Percentiles rank a stretch among this genome's conserved stretches.
These are phyloP conservation scores for Bryopsis sp. DNA, from an alignment of 139 green algal genomes.

Conservation along the genomic window DNA sequence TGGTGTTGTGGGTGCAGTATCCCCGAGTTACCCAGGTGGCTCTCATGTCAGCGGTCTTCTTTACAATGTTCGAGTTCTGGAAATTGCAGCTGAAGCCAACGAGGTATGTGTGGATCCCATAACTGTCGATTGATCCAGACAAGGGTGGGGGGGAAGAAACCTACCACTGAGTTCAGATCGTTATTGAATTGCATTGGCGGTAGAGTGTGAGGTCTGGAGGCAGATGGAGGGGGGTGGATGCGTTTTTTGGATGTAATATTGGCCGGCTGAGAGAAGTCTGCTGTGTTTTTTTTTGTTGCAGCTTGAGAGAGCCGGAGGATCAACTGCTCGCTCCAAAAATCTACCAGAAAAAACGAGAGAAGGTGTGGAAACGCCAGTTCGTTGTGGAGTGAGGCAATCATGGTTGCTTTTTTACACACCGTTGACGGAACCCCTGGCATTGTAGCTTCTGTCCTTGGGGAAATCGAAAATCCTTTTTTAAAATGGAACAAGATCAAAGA, in stretches of 20 bases:
- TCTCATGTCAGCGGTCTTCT: conserved; percentile 60
- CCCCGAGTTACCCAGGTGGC: conserved; percentile 51
- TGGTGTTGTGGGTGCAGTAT: conserved; percentile 28
- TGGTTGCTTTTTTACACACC: no score
- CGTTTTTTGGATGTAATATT: background rate
- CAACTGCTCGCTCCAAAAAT: conserved; percentile 19
- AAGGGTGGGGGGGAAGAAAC: background rate
- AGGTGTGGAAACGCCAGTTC: conserved; percentile 14
- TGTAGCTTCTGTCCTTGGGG: no score
- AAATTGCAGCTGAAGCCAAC: conserved; percentile 11
- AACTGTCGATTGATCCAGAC: background rate
- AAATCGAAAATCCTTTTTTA: no score
- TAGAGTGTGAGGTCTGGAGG: background rate
- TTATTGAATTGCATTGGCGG: background rate
- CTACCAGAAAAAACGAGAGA: conserved; percentile 6
- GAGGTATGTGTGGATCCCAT: conserved; percentile 6
- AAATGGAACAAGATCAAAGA: no score
- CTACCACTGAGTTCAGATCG: background rate
- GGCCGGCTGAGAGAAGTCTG: background rate
- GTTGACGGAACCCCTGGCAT: no score
- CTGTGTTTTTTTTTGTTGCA: conserved; percentile 6
- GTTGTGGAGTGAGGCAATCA: background rate
- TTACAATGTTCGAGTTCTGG: conserved; percentile 50
- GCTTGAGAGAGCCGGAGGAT: background rate
- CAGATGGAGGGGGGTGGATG: background rate